Percentiles rank a stretch among this genome's conserved stretches.
Evolutionary conservation across 2,329 filamentous ascomycete species (phyloP).

Genomic region (Gaeumannomyces sp.): DNA sequence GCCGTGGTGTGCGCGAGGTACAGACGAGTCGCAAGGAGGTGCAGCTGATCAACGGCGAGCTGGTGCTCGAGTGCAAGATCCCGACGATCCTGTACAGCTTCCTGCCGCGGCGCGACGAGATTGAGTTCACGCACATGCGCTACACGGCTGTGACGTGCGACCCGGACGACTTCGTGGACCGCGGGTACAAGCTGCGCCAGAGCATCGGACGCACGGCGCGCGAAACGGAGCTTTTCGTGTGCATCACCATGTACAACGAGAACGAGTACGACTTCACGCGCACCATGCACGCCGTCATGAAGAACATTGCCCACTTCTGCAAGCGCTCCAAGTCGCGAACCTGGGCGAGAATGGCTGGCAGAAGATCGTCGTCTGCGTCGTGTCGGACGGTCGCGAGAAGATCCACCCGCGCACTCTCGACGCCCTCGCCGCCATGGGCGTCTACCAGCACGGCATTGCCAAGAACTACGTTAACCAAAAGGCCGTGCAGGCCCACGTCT

Average conservation of each 20-base stretch:
- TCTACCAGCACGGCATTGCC: conserved; percentile 96
- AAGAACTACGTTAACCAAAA: conserved; percentile 98
- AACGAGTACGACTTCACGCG: conserved; percentile 94
- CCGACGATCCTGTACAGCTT: conserved; percentile 98
- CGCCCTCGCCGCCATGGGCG: conserved; percentile 90
- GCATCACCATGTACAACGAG: conserved; percentile 99
- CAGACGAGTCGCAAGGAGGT: conserved; percentile 94
- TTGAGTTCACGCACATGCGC: conserved; percentile 98
- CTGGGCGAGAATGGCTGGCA: conserved; percentile 97
- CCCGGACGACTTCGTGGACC: conserved; percentile 83
- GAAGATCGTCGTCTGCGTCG: conserved; percentile 97
- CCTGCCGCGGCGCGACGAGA: conserved; percentile 81
- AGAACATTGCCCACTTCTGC: conserved; percentile 96
- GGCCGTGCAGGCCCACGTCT: conserved; percentile 92
- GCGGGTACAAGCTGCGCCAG: conserved; percentile 89
- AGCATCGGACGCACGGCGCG: conserved; percentile 76
- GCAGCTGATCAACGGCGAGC: conserved; percentile 91
- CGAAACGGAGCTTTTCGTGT: conserved; percentile 94
- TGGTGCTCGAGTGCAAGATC: conserved; percentile 98
- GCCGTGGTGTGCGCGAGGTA: conserved; percentile 77
- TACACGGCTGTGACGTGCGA: conserved; percentile 99
- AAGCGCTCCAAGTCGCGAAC: conserved; percentile 85
- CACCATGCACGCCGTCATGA: conserved; percentile 98
- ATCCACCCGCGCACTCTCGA: conserved; percentile 92
- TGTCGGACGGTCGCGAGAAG: conserved; percentile 83